Evolutionary conservation across 257 asterid genomes (phyloP), one percentile per base, ranked within the genome.

Genomic region (Nicotiana knightiana): DNA sequence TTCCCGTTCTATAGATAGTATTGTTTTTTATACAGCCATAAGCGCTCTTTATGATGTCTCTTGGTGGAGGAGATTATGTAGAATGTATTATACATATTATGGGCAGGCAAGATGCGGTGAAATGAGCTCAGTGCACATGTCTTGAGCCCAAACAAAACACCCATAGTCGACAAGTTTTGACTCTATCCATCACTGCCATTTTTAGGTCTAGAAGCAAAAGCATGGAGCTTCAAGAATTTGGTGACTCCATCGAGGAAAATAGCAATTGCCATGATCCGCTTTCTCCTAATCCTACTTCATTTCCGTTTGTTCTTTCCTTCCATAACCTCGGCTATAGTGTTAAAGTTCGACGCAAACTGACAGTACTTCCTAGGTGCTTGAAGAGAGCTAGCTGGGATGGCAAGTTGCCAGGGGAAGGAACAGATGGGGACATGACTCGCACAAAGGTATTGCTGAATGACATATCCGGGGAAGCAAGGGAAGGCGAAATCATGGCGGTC

Each of bases 401-500:
- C 9, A 39, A 39, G 3, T 65, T 18, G n/a, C 32, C 83, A 5
- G n/a, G 57, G 33, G n/a, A 37, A 48, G 46, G 13, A 66, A 53
- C 75, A 21, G 10, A 28, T 6, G 87, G 76, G 62, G 26, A 53
- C 3, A 57, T 32, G 63, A 37, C 85, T 57, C 11, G 18, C 24
- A 57, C 3, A 11, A 17, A 12, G 83, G 53, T 84, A 48, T 18
- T 91, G 83, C 81, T 91, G 39, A 85, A 90, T 18, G 86, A 76
- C 37, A 83, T 88, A 51, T 90, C 92, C 0, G 92, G 95, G 0
- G 91, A 91, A 81, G 95, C 95, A 21, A 80, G 88, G 71, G 95
- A 90, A 30, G 93, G 95, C 3, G 90, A 91, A 68, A 88, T 90
- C 88, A 84, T 87, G 88, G 93, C 92, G 4, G 90, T 91, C 17